Percentiles rank a stretch among this genome's conserved stretches.
Conservation (phyloP, 495 filamentous ascomycete species). For the Penicillium taxi region DNA sequence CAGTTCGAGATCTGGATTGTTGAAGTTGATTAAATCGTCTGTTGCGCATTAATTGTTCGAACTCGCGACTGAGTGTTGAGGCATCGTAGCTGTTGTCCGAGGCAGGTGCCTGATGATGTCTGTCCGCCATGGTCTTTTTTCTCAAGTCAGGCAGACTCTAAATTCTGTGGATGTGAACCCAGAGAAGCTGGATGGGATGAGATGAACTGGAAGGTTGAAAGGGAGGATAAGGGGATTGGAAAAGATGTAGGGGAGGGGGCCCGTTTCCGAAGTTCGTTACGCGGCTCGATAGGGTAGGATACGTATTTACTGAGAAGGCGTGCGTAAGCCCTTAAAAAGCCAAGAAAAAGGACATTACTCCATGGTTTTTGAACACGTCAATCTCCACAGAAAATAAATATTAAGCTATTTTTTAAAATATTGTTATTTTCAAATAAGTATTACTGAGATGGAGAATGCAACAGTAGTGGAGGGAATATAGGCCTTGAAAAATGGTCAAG, state of each 20-base stretch:
- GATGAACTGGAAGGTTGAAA: constrained; percentile 7
- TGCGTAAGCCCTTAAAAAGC: constrained; percentile 32
- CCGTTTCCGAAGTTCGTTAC: too few species aligned
- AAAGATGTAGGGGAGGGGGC: constrained; percentile 1
- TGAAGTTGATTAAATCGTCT: constrained; percentile 70
- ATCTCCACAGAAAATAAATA: too few species aligned
- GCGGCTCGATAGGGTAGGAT: too few species aligned
- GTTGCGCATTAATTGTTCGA: constrained; percentile 68
- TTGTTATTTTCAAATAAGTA: too few species aligned
- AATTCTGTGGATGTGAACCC: too few species aligned
- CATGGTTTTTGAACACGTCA: too few species aligned
- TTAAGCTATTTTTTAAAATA: too few species aligned
- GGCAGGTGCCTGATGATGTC: constrained; percentile 26
- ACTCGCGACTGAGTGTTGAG: constrained; percentile 50
- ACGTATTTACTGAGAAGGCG: constrained; percentile 17
- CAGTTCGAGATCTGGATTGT: constrained; percentile 47
- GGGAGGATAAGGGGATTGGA: constrained; percentile 6
- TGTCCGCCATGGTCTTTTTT: constrained; percentile 40
- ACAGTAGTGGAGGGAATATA: too few species aligned
- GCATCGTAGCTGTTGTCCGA: constrained; percentile 37
- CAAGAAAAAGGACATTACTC: constrained; percentile 25
- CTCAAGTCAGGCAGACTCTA: too few species aligned
- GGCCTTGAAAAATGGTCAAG: too few species aligned
- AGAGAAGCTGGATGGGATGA: too few species aligned
- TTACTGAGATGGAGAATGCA: too few species aligned